These are phyloP conservation scores for Dictyostelium firmibasis DNA, from an alignment of 78 protist species.

Conservation along the genomic window DNA sequence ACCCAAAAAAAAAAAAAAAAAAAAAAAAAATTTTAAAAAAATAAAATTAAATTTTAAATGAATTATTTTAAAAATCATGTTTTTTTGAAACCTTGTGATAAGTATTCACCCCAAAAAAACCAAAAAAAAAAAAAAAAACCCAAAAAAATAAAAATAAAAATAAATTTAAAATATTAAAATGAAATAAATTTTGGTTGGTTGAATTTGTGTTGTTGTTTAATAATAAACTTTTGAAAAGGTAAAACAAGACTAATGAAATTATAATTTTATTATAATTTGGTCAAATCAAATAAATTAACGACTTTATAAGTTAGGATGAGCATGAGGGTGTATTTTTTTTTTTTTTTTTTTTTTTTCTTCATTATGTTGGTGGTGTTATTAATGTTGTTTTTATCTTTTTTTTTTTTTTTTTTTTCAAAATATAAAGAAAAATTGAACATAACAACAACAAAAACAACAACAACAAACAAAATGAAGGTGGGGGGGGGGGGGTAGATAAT, in stretches of 20 bases:
- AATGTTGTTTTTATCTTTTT: neutral
- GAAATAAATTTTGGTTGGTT: neutral
- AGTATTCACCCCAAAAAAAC: neutral
- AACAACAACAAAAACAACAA: too few species aligned
- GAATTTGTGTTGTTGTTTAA: neutral
- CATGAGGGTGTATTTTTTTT: neutral
- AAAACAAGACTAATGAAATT: neutral
- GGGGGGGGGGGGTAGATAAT: too few species aligned
- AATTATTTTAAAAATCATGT: too few species aligned
- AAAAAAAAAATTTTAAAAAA: too few species aligned
- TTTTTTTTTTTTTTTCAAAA: too few species aligned
- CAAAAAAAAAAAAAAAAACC: neutral
- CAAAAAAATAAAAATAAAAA: too few species aligned
- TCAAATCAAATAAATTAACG: neutral
- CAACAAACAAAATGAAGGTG: neutral
- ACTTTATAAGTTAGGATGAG: neutral
- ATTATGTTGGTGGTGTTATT: neutral
- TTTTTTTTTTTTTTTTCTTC: too few species aligned
- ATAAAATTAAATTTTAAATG: too few species aligned
- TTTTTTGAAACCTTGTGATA: too few species aligned
- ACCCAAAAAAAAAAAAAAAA: neutral
- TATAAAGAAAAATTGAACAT: neutral
- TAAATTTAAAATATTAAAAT: too few species aligned
- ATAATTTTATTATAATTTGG: too few species aligned
- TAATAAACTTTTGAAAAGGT: neutral